Conservation (phyloP, 139 green algal species). For the Closterium sp. region DNA sequence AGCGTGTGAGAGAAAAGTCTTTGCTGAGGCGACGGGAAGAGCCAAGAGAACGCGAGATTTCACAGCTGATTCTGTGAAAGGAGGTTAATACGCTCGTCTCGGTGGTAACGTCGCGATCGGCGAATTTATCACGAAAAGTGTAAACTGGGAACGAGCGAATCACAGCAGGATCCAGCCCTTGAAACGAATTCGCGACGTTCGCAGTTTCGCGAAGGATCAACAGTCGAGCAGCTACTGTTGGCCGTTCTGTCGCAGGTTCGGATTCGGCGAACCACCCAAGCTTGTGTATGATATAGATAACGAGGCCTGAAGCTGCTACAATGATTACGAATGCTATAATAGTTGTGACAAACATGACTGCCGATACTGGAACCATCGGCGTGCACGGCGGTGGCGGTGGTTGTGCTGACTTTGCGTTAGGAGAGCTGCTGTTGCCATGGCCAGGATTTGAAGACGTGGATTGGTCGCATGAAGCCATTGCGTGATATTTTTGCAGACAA, state of each 20-base stretch:
- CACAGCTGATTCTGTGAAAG: not conserved
- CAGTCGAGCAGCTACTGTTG: not conserved
- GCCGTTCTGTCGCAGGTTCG: not conserved
- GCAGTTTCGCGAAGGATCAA: not conserved
- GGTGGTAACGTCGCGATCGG: not conserved
- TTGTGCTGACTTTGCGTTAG: not conserved
- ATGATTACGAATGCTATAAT: not conserved
- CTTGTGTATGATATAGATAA: not conserved
- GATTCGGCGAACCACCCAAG: not conserved
- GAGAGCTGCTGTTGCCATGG: not conserved
- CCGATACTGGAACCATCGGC: not conserved
- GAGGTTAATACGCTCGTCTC: not conserved
- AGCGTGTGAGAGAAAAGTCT: not conserved
- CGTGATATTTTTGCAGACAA: not conserved
- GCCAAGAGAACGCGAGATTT: not conserved
- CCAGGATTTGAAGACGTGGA: not conserved
- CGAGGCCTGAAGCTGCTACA: not conserved
- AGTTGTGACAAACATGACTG: not conserved
- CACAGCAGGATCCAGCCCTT: not conserved
- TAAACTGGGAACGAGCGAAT: not conserved
- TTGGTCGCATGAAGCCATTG: not conserved
- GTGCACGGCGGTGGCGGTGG: not conserved
- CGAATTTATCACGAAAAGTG: not conserved
- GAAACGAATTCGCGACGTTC: not conserved
- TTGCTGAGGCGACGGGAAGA: not conserved